Base-by-base conservation (phyloP, 371 early-diverging fungal genomes). In the Mucor indicus region DNA sequence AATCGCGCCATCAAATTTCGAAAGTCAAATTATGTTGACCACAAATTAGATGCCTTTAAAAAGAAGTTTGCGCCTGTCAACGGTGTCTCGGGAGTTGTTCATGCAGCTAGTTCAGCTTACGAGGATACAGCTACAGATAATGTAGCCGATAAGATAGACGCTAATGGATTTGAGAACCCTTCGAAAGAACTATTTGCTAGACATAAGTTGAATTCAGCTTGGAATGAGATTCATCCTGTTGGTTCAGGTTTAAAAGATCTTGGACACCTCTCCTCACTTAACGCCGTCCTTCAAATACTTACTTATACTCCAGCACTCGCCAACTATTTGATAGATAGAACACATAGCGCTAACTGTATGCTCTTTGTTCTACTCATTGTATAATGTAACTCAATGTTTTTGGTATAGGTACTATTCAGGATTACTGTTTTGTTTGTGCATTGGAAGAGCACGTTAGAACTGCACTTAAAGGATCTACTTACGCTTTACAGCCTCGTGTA, bases 221-320 rank as follows among this genome's bases (percentile, higher is more conserved):
- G 89, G 89, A 57, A 72, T 12, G 53, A 67, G 17, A 75, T 89
- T 43, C 75, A 80, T 20, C 77, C 84, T 11, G 76, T 87, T 33
- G 91, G 91, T 13, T 75, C 86, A 8, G 95, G 96, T 1, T 68
- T 96, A 33, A 72, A 80, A 53, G 93, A 93, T 66, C 69, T 95
- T 19, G 98, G 97, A n/a, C 93, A 96, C 53, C 90, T 94, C 3
- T 97, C 96, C 60, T 96, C 88, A 63, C 80, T 98, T 60, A 96
- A 95, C 69, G 83, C 92, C 4, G 83, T 89, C 4, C 63, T 99
- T 12, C 98, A 99, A 64, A 89, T 91, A 50, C 60, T 98, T 42
- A 87, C 87, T 7, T 90, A 89, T 48, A 95, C 96, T 7, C 81
- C 89, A 12, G 85, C 86, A 0, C 65, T 96, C 17, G 82, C 90